Evolutionary conservation across 2,329 filamentous ascomycete genomes (phyloP).

Genomic region (Fusarium globosum): DNA sequence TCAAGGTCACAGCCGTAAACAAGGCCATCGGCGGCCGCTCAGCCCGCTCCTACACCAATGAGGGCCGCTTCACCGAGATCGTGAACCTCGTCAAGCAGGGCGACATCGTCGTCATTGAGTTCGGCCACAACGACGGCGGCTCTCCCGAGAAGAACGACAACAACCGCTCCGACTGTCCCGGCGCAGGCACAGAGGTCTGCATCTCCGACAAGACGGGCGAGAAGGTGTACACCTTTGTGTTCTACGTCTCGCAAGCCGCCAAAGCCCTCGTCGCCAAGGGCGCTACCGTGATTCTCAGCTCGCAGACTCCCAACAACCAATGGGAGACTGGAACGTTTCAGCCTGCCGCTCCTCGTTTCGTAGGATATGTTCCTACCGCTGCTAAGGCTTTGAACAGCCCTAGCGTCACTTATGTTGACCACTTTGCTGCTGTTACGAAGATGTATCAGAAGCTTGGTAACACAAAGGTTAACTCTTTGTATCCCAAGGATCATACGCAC

Average conservation of each 20-base stretch:
- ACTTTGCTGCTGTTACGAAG: conserved; percentile 67
- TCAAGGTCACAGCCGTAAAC: conserved; percentile 63
- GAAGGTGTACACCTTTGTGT: conserved; percentile 69
- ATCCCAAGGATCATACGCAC: conserved; percentile 72
- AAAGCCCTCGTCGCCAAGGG: conserved; percentile 65
- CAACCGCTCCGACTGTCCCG: conserved; percentile 68
- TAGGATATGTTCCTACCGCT: conserved; percentile 62
- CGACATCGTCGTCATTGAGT: conserved; percentile 77
- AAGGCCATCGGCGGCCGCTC: conserved; percentile 73
- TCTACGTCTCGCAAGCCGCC: conserved; percentile 69
- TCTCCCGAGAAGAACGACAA: conserved; percentile 66
- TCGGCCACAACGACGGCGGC: conserved; percentile 79
- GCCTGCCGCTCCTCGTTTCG: conserved; percentile 64
- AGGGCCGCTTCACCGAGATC: conserved; percentile 71
- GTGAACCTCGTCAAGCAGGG: conserved; percentile 62
- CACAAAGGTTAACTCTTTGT: conserved; percentile 62
- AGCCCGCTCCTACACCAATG: conserved; percentile 73
- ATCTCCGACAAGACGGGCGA: conserved; percentile 49
- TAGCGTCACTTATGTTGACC: conserved; percentile 67
- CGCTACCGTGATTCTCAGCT: conserved; percentile 68
- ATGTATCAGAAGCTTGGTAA: conserved; percentile 63
- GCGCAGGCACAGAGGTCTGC: conserved; percentile 65
- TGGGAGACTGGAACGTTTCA: conserved; percentile 67
- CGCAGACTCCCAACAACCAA: conserved; percentile 67
- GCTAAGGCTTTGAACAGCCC: conserved; percentile 49